Conservation (phyloP, 2,329 filamentous ascomycete genomes). For the Cercospora sp. region DNA sequence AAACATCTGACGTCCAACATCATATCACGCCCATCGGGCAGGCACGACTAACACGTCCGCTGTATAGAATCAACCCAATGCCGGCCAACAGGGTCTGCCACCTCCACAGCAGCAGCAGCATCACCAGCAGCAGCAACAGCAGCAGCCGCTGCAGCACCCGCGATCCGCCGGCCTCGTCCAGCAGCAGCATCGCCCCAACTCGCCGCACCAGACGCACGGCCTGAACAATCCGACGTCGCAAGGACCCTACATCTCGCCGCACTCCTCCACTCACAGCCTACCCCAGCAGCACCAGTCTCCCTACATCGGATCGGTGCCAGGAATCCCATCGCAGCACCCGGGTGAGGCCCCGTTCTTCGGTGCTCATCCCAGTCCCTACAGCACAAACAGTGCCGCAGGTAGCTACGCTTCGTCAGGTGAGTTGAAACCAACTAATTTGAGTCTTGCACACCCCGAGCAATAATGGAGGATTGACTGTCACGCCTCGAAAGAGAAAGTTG, state of each 20-base stretch:
- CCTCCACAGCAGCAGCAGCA: conserved; percentile 63
- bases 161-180: conserved; percentile 73
- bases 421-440: conserved; percentile 42
- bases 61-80: conserved; percentile 35
- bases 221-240: conserved; percentile 56
- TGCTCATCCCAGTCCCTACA: conserved; percentile 79
- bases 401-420: conserved; percentile 86
- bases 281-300: conserved; percentile 54
- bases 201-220: conserved; percentile 60
- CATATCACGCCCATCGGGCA: conserved; percentile 17
- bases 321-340: conserved; percentile 60
- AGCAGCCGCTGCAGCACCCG: conserved; percentile 66
- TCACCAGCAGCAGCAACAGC: conserved; percentile 60
- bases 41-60: conserved; percentile 26
- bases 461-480: conserved; percentile 14
- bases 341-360: conserved; percentile 74
- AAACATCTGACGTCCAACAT: conserved; percentile 23
- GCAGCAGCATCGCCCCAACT: conserved; percentile 66
- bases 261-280: conserved; percentile 61
- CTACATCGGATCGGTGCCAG: conserved; percentile 69
- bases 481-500: conserved; percentile 14
- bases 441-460: conserved; percentile 23
- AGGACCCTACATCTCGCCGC: conserved; percentile 67
- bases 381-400: conserved; percentile 75
- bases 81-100: conserved; percentile 65